Base-by-base conservation (phyloP, 352 stramenopile species). In the Phytophthora syringae region DNA sequence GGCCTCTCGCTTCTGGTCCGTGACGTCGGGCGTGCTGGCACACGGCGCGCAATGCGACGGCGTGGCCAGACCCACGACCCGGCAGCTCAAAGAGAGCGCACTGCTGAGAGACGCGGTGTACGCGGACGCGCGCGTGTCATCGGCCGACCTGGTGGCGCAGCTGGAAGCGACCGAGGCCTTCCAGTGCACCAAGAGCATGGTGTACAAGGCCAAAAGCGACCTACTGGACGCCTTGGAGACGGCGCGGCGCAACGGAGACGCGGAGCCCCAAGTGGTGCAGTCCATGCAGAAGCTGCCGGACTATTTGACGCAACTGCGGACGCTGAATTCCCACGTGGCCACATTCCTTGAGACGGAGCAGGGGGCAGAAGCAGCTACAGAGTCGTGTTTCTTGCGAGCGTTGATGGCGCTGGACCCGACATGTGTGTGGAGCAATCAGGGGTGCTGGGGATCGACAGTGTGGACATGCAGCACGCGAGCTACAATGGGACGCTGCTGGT, bases 191-290 rank as follows among this genome's bases (percentile, higher is more conserved):
- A 84, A 84, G 59, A 84, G 75, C 50, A 80, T 86, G 66, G 77
- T 80, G 11, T 86, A 86, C 61, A 86, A 86, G 50, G 74, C 72
- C 18, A 86, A 86, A 44, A 82, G 60, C 12, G 77, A 86, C n/a
- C 42, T 86, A 40, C 24, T 86, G 16, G 77, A 82, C 21, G 72
- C 64, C 7, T 24, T 82, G 11, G 65, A 83, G 30, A 48, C 49
- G n/a, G 51, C 66, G 16, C 51, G 54, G 51, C 53, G 50, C 24
- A 60, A 61, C 20, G 53, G 52, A 34, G 37, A 60, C 22, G 39
- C 54, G 0, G 24, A 32, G 0, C 51, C 64, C 0, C 39, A 62
- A 20, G 51, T 75, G 32, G 37, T 60, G 2, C 49, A 61, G 28
- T 72, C 68, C 1, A 68, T 74, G 30, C 74, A 82, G 36, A 61